These are phyloP conservation scores for Mycena sanguinolenta DNA, from an alignment of 768 basidiomycete species.

Conservation along the genomic window DNA sequence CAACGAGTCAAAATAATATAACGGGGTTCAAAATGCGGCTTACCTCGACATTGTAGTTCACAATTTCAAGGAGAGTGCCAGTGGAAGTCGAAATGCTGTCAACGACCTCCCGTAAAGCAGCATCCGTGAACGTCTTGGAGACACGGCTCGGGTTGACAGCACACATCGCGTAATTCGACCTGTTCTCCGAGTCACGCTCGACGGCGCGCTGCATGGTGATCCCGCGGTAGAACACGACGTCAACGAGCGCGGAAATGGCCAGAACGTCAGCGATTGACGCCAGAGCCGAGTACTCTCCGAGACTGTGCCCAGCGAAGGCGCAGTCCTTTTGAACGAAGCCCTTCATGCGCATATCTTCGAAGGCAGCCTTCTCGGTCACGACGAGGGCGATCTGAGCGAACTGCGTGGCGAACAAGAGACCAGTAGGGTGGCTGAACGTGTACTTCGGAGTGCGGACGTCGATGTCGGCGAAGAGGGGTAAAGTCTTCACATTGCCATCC, in stretches of 20 bases:
- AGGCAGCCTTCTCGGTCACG: slow-evolving; percentile 97
- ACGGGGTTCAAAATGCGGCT: slow-evolving; percentile 30
- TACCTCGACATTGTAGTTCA: slow-evolving; percentile 96
- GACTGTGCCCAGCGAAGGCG: slow-evolving; percentile 96
- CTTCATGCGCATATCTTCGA: slow-evolving; percentile 97
- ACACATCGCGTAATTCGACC: slow-evolving; percentile 99
- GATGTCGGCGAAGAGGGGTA: slow-evolving; percentile 96
- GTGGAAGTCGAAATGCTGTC: slow-evolving; percentile 87
- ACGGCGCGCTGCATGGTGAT: slow-evolving; percentile 99
- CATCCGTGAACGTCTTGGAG: slow-evolving; percentile 93
- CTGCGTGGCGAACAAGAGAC: slow-evolving; percentile 96
- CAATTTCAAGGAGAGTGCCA: slow-evolving; percentile 92
- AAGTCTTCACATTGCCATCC: slow-evolving; percentile 95
- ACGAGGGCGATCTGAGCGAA: slow-evolving; percentile 99
- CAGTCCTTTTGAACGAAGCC: slow-evolving; percentile 94
- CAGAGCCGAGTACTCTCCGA: slow-evolving; percentile 98
- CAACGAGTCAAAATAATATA: slow-evolving; percentile 18
- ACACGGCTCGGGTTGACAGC: slow-evolving; percentile 98
- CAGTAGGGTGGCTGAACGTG: slow-evolving; percentile 97
- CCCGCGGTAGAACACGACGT: slow-evolving; percentile 99
- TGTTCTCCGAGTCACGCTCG: slow-evolving; percentile 91
- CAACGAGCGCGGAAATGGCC: slow-evolving; percentile 93
- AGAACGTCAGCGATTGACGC: slow-evolving; percentile 98
- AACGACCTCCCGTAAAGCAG: slow-evolving; percentile 96
- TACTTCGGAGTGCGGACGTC: slow-evolving; percentile 94